These are phyloP conservation scores for Phytomonas francai DNA, from an alignment of 208 protist genomes.

Conservation along the genomic window DNA sequence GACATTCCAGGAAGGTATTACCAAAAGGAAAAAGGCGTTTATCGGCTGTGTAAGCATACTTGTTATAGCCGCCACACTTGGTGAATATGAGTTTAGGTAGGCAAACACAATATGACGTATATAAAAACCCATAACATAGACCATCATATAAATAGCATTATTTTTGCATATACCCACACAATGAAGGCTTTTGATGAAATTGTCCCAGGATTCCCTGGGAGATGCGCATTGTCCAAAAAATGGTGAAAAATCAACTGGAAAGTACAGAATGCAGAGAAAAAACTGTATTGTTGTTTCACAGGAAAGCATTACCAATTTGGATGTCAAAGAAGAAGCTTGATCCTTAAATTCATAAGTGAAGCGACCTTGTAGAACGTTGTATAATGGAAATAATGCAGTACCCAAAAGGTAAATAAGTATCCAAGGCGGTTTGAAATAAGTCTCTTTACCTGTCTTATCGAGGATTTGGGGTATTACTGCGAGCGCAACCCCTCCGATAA, in stretches of 20 bases:
- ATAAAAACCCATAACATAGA: slow-evolving; percentile 34
- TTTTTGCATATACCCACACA: slow-evolving; percentile 19
- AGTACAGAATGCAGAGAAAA: slow-evolving; percentile 22
- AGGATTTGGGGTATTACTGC: slow-evolving; percentile 24
- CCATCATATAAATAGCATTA: slow-evolving; percentile 28
- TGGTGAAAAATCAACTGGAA: slow-evolving; percentile 32
- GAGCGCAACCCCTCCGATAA: slow-evolving; percentile 18
- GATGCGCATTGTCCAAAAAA: slow-evolving; percentile 27
- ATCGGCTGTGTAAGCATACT: slow-evolving; percentile 31
- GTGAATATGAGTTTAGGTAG: slow-evolving; percentile 34
- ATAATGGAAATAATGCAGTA: slow-evolving; percentile 26
- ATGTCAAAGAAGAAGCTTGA: slow-evolving; percentile 16
- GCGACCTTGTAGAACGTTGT: slow-evolving; percentile 35
- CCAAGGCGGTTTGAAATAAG: slow-evolving; percentile 31
- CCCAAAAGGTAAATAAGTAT: slow-evolving; percentile 25
- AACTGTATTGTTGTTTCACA: slow-evolving; percentile 24
- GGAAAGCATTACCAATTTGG: slow-evolving; percentile 31
- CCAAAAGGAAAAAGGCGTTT: slow-evolving; percentile 29
- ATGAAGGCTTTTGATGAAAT: slow-evolving; percentile 17
- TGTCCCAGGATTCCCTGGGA: slow-evolving; percentile 28
- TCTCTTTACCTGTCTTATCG: slow-evolving; percentile 12
- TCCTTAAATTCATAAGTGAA: slow-evolving; percentile 28
- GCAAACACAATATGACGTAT: slow-evolving; percentile 36
- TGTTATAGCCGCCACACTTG: slow-evolving; percentile 23
- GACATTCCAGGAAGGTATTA: slow-evolving; percentile 34